phyloP scores from a whole-genome alignment of 2,329 filamentous ascomycete genomes.

The Aaosphaeria arxii region DNA sequence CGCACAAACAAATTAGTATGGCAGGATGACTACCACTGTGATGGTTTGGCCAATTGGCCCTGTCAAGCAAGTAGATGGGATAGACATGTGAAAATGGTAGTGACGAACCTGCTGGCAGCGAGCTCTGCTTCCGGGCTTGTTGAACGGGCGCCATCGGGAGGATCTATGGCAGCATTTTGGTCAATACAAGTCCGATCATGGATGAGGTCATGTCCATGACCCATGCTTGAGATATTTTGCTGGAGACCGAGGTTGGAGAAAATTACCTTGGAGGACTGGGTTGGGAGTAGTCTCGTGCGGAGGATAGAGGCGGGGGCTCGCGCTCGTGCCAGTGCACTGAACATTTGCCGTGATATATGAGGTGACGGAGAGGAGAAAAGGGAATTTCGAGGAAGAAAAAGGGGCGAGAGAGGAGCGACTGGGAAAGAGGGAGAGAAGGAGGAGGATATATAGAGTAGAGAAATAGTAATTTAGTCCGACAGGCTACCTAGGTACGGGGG shows the following conservation, averaged over 20 bases:
- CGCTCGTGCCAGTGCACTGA: slow-evolving; percentile 39
- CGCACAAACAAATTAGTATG: not conserved
- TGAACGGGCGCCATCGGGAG: slow-evolving; percentile 31
- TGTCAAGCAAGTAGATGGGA: not conserved
- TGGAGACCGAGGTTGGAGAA: not conserved
- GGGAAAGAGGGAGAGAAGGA: too few relatives aligned
- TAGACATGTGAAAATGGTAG: slow-evolving; percentile 2
- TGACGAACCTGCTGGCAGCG: slow-evolving; percentile 45
- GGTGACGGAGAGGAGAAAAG: too few relatives aligned
- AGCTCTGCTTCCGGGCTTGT: slow-evolving; percentile 41
- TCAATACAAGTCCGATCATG: too few relatives aligned
- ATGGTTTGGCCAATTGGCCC: slow-evolving; percentile 6
- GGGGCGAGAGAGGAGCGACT: too few relatives aligned
- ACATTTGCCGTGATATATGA: slow-evolving; percentile 25
- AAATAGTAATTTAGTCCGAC: too few relatives aligned
- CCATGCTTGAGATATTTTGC: not conserved
- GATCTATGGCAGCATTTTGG: slow-evolving; percentile 15
- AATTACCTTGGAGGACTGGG: slow-evolving; percentile 31
- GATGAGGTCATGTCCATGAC: not conserved
- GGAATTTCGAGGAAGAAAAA: too few relatives aligned
- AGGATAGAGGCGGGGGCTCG: slow-evolving; percentile 37
- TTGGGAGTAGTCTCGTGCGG: slow-evolving; percentile 27
- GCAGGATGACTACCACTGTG: slow-evolving; percentile 2
- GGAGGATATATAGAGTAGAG: too few relatives aligned
- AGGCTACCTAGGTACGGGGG: too few relatives aligned